Evolutionary conservation across 208 protist species (phyloP), one percentile per base, ranked within the genome.

Genomic region (Angomonas ambiguus): DNA sequence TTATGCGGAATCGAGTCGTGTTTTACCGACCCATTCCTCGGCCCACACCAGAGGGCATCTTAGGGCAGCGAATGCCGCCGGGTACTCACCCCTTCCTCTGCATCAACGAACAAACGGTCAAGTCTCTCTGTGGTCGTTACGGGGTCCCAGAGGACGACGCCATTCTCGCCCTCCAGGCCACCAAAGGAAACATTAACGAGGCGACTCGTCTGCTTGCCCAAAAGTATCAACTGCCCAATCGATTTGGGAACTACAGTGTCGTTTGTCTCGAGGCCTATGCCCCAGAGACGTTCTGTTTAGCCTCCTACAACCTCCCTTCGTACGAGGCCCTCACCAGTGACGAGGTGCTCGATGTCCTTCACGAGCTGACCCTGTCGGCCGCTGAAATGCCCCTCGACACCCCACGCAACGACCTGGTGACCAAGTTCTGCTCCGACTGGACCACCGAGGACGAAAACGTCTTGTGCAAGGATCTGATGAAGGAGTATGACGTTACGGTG

Each of bases 191-290:
- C 58, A 76, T 93, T 51, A 95, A 95, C 66, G 18, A 68, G 0
- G 80, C 85, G 28, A 82, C 84, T 1, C 63, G 87, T 38, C 67
- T 77, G 22, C 65, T 95, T 13, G 66, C 78, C 60, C 72, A 73
- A 38, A 67, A 70, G 48, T 72, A 83, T 8, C 71, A 84, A 45
- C 8, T 27, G n/a, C 20, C 31, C 1, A 10, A 24, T 4, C 18
- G 35, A 2, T 89, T 85, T 70, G 82, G 87, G 33, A 79, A 77
- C 57, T 95, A 84, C 62, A 83, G 90, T 28, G 55, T 95, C 20
- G 90, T 95, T 48, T 88, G 77, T 62, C 68, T 95, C 24, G 86
- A 95, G 76, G 68, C 81, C n/a, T 95, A 95, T 66, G 78, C 80
- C 10, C 82, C 90, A 0, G 86, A 95, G 68, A 83, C 82, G 0